These are phyloP conservation scores for Yarrowia sp. DNA, from an alignment of 805 yeast genomes.

Conservation along the genomic window DNA sequence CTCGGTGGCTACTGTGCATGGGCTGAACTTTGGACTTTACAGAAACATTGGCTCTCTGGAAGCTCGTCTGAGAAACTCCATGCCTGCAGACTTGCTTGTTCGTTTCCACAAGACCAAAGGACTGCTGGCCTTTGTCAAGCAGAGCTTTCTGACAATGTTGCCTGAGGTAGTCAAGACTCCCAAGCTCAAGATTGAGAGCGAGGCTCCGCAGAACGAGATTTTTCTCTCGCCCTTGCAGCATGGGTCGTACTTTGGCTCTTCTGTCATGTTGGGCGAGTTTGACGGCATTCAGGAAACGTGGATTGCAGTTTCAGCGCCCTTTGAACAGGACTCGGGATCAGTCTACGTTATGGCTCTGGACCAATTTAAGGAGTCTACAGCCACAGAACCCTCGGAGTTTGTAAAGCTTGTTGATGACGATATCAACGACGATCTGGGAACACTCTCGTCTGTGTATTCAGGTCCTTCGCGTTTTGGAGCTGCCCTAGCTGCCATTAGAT, in stretches of 20 bases:
- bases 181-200: not conserved
- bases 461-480: constrained; percentile 16
- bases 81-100: not conserved
- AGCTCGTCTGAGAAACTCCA: not conserved
- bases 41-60: constrained; percentile 6
- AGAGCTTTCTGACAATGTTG: constrained; percentile 1
- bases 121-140: not conserved
- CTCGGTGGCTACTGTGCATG: not conserved
- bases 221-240: constrained; percentile 30
- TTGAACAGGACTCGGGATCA: constrained; percentile 37
- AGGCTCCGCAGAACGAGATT: constrained; percentile 15
- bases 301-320: constrained; percentile 53
- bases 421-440: constrained; percentile 26
- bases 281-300: constrained; percentile 41
- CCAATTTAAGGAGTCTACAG: not conserved
- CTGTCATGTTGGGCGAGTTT: constrained; percentile 46
- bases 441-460: constrained; percentile 29
- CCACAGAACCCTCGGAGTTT: not conserved
- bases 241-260: constrained; percentile 49
- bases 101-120: not conserved
- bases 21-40: not conserved
- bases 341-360: constrained; percentile 7
- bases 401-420: not conserved
- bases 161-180: not conserved
- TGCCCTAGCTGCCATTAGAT: not conserved